Percentiles rank a stretch among this genome's conserved stretches.
Conservation (phyloP, 345 rosid species). For the Physaria fendleri region DNA sequence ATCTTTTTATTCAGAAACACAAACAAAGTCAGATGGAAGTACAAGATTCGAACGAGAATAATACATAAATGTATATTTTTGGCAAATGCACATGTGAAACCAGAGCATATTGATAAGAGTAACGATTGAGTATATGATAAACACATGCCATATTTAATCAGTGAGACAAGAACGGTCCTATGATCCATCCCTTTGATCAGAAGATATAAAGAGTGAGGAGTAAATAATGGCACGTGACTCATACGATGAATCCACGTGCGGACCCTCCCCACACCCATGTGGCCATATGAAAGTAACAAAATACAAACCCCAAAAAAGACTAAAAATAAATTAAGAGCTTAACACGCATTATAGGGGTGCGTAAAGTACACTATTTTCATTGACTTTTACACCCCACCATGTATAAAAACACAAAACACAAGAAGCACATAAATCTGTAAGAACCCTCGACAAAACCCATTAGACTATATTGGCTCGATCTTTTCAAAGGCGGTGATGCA, state of each 20-base stretch:
- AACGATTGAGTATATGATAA: conserved; percentile 19
- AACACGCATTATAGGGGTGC: conserved; percentile 44
- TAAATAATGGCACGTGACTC: conserved; percentile 57
- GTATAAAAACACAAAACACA: conserved; percentile 52
- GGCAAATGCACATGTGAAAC: conserved; percentile 26
- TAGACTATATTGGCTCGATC: not conserved
- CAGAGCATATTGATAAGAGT: conserved; percentile 28
- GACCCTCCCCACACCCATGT: conserved; percentile 44
- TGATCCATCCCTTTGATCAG: conserved; percentile 24
- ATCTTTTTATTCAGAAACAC: not conserved
- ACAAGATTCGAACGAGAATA: conserved; percentile 26
- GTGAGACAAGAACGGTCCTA: conserved; percentile 31
- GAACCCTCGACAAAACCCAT: conserved; percentile 20
- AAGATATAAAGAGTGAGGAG: conserved; percentile 37
- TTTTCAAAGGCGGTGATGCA: conserved; percentile 41
- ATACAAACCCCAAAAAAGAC: conserved; percentile 17
- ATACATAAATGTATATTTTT: too few relatives aligned
- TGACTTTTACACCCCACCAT: conserved; percentile 36
- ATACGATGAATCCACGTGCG: conserved; percentile 37
- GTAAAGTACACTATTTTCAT: conserved; percentile 27
- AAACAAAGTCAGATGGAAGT: conserved; percentile 14
- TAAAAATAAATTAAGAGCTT: too few relatives aligned
- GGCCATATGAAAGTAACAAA: conserved; percentile 25
- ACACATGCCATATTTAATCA: conserved; percentile 31
- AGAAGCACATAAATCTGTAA: not conserved